phyloP scores from a whole-genome alignment of 768 basidiomycete genomes.

The Sarcodon aspratus region DNA sequence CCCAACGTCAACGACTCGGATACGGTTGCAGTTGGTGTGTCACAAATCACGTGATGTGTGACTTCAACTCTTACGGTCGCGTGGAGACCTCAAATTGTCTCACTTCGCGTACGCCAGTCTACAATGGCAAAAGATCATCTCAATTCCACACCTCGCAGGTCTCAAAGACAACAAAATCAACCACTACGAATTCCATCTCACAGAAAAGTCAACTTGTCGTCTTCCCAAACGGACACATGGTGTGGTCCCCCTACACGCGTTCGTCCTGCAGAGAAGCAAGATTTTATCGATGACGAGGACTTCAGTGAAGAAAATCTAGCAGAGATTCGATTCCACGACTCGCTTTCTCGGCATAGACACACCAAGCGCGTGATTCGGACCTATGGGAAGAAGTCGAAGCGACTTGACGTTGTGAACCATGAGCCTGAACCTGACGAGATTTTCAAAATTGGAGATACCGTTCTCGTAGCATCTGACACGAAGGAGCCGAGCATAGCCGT shows the following conservation, averaged over 20 bases:
- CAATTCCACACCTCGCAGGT: neutral
- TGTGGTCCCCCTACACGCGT: neutral
- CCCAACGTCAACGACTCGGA: too few relatives aligned
- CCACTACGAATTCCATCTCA: neutral
- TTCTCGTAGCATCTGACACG: slow-evolving; percentile 39
- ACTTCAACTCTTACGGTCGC: too few relatives aligned
- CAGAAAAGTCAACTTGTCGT: neutral
- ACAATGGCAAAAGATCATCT: too few relatives aligned
- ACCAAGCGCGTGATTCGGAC: neutral
- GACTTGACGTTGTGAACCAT: too few relatives aligned
- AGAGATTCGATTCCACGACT: neutral
- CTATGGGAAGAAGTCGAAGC: neutral
- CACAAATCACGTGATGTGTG: too few relatives aligned
- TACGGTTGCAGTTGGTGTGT: too few relatives aligned
- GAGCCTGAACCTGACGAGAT: slow-evolving; percentile 8
- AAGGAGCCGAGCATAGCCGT: slow-evolving; percentile 54
- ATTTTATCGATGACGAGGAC: neutral
- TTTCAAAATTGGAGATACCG: slow-evolving; percentile 55
- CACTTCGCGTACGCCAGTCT: too few relatives aligned
- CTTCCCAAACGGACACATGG: neutral
- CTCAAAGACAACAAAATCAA: neutral
- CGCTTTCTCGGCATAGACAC: neutral
- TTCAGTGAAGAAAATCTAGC: neutral
- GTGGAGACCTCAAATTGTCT: too few relatives aligned
- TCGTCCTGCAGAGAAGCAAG: neutral